Percentiles rank a stretch among this genome's conserved stretches.
These are phyloP conservation scores for Vanderwaltozyma polyspora DNA, from an alignment of 805 yeast genomes.

Conservation along the genomic window DNA sequence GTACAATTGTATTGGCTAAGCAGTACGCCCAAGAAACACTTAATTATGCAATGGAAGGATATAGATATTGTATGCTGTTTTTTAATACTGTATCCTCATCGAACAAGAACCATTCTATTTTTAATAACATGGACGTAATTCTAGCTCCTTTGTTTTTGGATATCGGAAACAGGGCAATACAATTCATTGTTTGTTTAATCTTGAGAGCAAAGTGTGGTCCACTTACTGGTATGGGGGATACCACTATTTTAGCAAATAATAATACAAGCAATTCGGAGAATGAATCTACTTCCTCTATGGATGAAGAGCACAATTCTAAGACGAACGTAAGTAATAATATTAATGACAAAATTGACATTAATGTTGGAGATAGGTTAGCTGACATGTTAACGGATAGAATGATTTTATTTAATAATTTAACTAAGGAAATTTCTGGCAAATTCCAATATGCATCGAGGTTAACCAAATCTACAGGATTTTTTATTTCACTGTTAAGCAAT, in stretches of 20 bases:
- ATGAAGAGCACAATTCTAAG: conserved; percentile 11
- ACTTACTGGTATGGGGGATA: conserved; percentile 26
- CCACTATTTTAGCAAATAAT: conserved; percentile 13
- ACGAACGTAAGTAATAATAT: conserved; percentile 17
- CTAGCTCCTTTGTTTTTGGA: conserved; percentile 40
- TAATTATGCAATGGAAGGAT: conserved; percentile 34
- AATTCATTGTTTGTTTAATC: conserved; percentile 45
- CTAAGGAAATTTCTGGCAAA: conserved; percentile 39
- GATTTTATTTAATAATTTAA: conserved; percentile 32
- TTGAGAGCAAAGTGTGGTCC: conserved; percentile 39
- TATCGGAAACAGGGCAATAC: conserved; percentile 45
- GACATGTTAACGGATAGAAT: conserved; percentile 31
- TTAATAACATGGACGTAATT: conserved; percentile 33
- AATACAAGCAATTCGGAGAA: conserved; percentile 7
- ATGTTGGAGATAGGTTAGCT: conserved; percentile 30
- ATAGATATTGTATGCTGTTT: conserved; percentile 31
- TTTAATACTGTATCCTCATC: conserved; percentile 27
- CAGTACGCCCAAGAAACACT: conserved; percentile 33
- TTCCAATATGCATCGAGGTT: conserved; percentile 63
- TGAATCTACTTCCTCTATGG: background rate
- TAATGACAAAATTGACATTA: conserved; percentile 26
- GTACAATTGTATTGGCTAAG: conserved; percentile 26
- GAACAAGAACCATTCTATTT: conserved; percentile 28
- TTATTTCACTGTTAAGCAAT: conserved; percentile 27
- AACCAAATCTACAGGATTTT: conserved; percentile 42